Percentiles rank a stretch among this genome's conserved stretches.
phyloP scores from a whole-genome alignment of 805 yeast species.

The Starmerella ratchasimensis region DNA sequence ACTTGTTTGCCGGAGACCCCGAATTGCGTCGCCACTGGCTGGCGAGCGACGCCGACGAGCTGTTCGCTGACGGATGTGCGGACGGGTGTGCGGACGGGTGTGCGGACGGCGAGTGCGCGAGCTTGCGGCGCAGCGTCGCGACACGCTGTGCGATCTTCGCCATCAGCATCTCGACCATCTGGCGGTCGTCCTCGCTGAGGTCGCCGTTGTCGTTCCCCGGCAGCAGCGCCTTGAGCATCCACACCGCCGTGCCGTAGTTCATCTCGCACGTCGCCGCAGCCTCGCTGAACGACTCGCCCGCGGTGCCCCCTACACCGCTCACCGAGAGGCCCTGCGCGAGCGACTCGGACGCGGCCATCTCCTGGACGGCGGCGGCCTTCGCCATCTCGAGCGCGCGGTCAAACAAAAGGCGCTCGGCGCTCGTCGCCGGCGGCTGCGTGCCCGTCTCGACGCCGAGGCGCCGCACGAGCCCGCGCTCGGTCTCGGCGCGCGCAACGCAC shows the following conservation, averaged over 20 bases:
- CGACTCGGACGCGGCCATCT: constrained; percentile 54
- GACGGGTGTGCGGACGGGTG: not conserved
- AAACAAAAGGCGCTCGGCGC: constrained; percentile 76
- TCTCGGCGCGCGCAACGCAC: constrained; percentile 77
- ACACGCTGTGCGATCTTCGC: constrained; percentile 71
- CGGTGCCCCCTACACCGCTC: too few species aligned
- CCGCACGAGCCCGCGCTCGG: constrained; percentile 38
- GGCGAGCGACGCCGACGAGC: not conserved
- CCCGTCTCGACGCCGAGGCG: constrained; percentile 15
- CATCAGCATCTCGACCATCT: constrained; percentile 67
- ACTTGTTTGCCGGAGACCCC: constrained; percentile 2
- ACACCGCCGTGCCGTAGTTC: constrained; percentile 78
- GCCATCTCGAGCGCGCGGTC: constrained; percentile 91
- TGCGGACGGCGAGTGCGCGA: not conserved
- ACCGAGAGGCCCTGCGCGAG: too few species aligned
- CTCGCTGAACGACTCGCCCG: constrained; percentile 3
- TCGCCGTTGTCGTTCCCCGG: constrained; percentile 32
- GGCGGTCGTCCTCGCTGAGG: constrained; percentile 59
- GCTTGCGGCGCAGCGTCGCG: constrained; percentile 34
- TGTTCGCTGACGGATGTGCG: not conserved
- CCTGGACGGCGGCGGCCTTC: constrained; percentile 79
- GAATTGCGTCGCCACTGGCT: not conserved
- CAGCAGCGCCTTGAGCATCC: constrained; percentile 86
- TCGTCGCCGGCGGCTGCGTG: constrained; percentile 17
- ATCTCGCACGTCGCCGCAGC: constrained; percentile 43